A percentile compares a stretch with the other conserved stretches of the same genome.
Conservation (phyloP, 306 rosid species). For the Quercus variabilis region DNA sequence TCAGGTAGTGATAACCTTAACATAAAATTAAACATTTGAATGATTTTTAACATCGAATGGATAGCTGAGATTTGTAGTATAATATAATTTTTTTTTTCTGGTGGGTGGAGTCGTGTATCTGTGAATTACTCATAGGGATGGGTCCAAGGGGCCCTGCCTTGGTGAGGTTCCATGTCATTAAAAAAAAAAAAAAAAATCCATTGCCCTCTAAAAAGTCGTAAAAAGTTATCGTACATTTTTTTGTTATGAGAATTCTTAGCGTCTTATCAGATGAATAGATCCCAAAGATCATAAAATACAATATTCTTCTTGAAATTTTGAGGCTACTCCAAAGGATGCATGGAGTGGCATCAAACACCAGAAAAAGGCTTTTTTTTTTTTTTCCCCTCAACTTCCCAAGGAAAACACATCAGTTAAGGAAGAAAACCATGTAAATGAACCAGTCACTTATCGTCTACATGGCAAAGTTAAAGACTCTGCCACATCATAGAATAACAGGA, state of each 20-base stretch:
- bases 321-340: background rate
- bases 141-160: no score
- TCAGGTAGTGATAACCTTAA: background rate
- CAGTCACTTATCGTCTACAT: background rate
- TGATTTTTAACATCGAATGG: background rate
- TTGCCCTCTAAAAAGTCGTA: background rate
- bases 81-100: background rate
- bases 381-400: background rate
- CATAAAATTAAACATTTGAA: background rate
- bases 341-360: background rate
- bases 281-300: background rate
- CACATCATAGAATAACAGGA: background rate
- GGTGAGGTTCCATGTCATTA: no score
- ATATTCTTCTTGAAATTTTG: background rate
- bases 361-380: background rate
- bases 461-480: background rate
- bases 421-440: background rate
- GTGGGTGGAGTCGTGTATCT: no score
- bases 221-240: background rate
- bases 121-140: no score
- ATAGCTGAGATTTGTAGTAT: background rate
- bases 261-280: background rate
- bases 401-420: no score
- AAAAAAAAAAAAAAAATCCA: no score
- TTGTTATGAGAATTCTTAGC: background rate